Evolutionary conservation across 208 protist genomes (phyloP), one percentile per base, ranked within the genome.

Genomic region (Herpetomonas tarakana): DNA sequence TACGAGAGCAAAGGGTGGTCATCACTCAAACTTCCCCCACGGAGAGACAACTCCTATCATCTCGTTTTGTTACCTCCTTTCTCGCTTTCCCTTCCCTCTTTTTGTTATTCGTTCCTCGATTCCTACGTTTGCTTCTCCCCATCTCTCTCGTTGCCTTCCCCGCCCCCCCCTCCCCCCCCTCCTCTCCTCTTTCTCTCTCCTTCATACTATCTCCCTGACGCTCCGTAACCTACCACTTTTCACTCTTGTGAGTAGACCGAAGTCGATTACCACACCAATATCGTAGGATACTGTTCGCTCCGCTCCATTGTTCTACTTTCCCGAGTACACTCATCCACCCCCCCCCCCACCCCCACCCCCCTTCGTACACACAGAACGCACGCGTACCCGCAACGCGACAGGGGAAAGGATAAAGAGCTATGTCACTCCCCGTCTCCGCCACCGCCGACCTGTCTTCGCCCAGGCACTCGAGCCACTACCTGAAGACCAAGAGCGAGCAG

Each of bases 151-250:
- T 2, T 12, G 9, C 41, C 27, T 12, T 14, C 35, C 35, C 35
- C 9, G 35, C 35, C 14, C 14, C 14, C 35, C 6, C 14, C 6
- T 41, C 35, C 6, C 14, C 14, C 35, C 14, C 35, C 54, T 65
- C 27, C 25, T 26, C 39, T 67, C 22, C 49, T 59, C 47, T 30
- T 59, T 46, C 29, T 45, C 21, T 54, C 11, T 46, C 56, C 45
- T 52, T 38, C 39, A 44, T 58, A 39, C 50, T 64, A 19, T 58
- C 52, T 26, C 46, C 28, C 45, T 2, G 4, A 19, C 9, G 45
- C 27, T 62, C 52, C 3, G 4, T 53, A 6, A 53, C 49, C 9
- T 6, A 53, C 35, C 11, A 18, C 35, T 44, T 44, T 44, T n/a
- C n/a, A n/a, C n/a, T n/a, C n/a, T n/a, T n/a, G n/a, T n/a, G n/a